Base-by-base conservation (phyloP, 176 grass and related monocot species). In the Juncus effusus region DNA sequence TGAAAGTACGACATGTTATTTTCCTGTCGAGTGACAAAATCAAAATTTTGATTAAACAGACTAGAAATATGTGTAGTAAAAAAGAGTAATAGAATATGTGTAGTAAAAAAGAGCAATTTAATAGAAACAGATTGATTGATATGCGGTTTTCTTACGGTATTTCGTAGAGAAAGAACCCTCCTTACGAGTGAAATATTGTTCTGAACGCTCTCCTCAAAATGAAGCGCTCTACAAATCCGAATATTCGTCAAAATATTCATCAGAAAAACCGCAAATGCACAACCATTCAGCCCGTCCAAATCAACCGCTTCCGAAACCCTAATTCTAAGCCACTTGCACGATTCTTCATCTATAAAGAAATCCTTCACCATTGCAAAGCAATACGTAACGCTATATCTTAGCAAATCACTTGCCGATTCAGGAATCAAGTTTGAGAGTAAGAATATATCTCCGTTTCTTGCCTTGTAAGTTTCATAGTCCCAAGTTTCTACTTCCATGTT, bases 101-200 rank as follows among this genome's bases (percentile, higher is more conserved):
- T 28, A 28, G 28, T 41, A 9, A 13, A 38, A 5, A 40, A 44
- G 63, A 67, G 65, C 39, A 47, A 9, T n/a, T 39, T 61, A 28
- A 28, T 6, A 56, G 0, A 63, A 74, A 44, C 44, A 42, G 54
- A 73, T 62, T 15, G 5, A 47, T 47, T 47, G 44, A 47, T 47
- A 47, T 6, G 44, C 44, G 44, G 9, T 38, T 14, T 3, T 7
- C 7, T 68, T 87, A 89, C 90, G 85, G 13, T 74, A 42, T 74
- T 68, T 36, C 7, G 59, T 1, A 81, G 78, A 19, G 47, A 58
- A 13, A 95, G 60, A 16, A 86, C 65, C 19, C 81, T 42, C 42
- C 77, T 69, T 51, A 95, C 81, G 57, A 95, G 58, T 49, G 62
- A 47, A 13, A 95, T 83, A 69, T 95, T 95, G 9, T 53, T 60